Percentiles rank a stretch among this genome's conserved stretches.
These are phyloP conservation scores for Salvia hispanica DNA, from an alignment of 257 asterid species.

Conservation along the genomic window DNA sequence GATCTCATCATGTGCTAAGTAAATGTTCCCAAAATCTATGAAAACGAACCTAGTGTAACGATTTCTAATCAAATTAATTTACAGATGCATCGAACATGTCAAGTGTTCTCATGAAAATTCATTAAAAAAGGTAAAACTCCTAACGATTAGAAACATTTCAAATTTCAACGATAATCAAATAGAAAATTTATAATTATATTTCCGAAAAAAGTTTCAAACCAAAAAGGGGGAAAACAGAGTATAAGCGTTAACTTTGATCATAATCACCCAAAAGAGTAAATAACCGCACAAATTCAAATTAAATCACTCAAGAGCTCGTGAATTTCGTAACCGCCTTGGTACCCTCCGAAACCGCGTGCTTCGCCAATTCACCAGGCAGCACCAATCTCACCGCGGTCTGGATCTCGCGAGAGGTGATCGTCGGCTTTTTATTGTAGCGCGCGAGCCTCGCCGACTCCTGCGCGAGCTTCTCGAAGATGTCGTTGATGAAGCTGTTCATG, in stretches of 20 bases:
- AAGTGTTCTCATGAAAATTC: neutral
- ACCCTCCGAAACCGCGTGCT: conserved; percentile 66
- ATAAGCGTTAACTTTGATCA: too few species aligned
- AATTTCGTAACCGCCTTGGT: conserved; percentile 71
- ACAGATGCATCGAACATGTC: neutral
- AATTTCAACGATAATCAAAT: too few species aligned
- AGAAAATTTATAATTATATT: too few species aligned
- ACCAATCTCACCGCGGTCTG: conserved; percentile 67
- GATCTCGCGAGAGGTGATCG: conserved; percentile 63
- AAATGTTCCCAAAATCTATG: neutral
- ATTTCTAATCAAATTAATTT: neutral
- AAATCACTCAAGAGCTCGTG: conserved; percentile 62
- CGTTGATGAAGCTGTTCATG: conserved; percentile 72
- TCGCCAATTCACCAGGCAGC: conserved; percentile 63
- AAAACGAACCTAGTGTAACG: neutral
- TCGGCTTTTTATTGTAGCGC: conserved; percentile 63
- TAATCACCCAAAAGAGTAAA: too few species aligned
- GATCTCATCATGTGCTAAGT: neutral
- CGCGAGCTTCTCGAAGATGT: conserved; percentile 62
- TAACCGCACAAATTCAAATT: too few species aligned
- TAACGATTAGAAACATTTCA: neutral
- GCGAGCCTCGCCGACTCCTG: conserved; percentile 57
- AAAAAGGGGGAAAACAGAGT: neutral
- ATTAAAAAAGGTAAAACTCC: neutral
- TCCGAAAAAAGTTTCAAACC: too few species aligned